These are phyloP conservation scores for Fraxinus floribunda DNA, from an alignment of 305 asterid species.

Conservation along the genomic window DNA sequence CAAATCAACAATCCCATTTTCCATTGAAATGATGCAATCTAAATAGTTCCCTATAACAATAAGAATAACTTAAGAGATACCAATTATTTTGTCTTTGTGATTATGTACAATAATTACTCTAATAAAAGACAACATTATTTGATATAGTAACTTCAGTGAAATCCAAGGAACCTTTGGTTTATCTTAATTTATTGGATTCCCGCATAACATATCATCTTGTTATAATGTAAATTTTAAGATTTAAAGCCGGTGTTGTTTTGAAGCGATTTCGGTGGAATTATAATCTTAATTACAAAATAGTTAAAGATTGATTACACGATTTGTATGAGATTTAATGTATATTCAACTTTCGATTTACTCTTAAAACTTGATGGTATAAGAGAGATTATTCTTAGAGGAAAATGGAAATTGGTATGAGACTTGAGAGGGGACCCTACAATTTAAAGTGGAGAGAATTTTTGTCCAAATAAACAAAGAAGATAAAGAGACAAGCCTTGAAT, in stretches of 20 bases:
- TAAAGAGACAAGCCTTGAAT: neutral
- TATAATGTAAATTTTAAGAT: neutral
- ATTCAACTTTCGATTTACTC: neutral
- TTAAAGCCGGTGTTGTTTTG: neutral
- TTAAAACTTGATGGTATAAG: neutral
- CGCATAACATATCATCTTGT: neutral
- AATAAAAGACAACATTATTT: constrained; percentile 3
- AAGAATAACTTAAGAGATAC: neutral
- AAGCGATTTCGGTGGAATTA: neutral
- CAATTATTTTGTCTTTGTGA: neutral
- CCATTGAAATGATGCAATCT: neutral
- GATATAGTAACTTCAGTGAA: neutral
- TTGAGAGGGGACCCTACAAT: neutral
- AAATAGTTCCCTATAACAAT: neutral
- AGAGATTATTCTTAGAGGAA: neutral
- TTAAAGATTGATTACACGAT: neutral
- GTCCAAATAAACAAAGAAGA: neutral
- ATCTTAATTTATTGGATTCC: neutral
- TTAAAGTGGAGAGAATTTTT: neutral
- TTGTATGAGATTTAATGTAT: neutral
- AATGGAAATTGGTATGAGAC: neutral
- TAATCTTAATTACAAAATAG: neutral
- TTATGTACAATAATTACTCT: neutral
- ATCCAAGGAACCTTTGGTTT: neutral
- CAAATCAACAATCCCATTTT: neutral